These are phyloP conservation scores for Gonium pectorale DNA, from an alignment of 139 green algal species.

Conservation along the genomic window DNA sequence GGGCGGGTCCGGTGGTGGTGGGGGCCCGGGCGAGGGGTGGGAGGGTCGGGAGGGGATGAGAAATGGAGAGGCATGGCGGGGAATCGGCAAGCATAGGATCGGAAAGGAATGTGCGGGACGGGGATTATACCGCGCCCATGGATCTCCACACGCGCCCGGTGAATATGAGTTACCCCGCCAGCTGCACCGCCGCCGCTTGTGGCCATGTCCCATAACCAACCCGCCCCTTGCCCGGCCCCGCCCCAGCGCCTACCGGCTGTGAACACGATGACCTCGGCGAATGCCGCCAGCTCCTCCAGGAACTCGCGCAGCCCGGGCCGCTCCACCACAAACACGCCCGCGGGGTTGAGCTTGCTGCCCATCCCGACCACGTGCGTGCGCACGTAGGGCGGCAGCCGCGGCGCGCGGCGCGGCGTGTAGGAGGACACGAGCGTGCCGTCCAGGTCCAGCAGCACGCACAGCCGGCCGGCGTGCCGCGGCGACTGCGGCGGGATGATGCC, in stretches of 20 bases:
- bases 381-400: slow-evolving; percentile 67
- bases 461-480: slow-evolving; percentile 46
- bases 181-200: no score
- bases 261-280: slow-evolving; percentile 90
- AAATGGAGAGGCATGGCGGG: no score
- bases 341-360: slow-evolving; percentile 80
- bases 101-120: no score
- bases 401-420: slow-evolving; percentile 81
- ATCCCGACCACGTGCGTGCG: slow-evolving; percentile 79
- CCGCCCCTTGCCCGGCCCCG: no score
- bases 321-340: slow-evolving; percentile 89
- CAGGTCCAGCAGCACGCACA: slow-evolving; percentile 91
- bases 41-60: no score
- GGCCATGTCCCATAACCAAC: no score
- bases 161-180: no score
- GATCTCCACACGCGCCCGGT: no score
- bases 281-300: slow-evolving; percentile 63
- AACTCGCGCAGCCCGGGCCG: slow-evolving; percentile 85
- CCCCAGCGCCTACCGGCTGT: slow-evolving; percentile 69
- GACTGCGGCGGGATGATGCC: slow-evolving; percentile 59
- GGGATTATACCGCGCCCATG: no score
- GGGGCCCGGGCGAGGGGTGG: no score
- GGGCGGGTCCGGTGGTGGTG: no score
- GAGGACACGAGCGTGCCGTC: slow-evolving; percentile 88
- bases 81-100: no score